Evolutionary conservation across 192 early-diverging fungal species (phyloP).

Genomic region (Lobosporangium transversale): DNA sequence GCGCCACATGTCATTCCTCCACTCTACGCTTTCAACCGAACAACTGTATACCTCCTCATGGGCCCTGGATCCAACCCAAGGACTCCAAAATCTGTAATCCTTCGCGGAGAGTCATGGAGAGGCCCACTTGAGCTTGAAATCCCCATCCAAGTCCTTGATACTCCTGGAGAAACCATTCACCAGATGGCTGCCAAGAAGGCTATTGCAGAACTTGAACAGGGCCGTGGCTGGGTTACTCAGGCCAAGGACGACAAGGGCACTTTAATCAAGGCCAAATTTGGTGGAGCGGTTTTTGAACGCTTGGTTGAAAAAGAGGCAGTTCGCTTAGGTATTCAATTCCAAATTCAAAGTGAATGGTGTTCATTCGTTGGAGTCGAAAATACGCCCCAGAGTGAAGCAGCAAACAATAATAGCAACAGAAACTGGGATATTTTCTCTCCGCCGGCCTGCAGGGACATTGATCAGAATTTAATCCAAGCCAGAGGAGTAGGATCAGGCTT

Average conservation of each 20-base stretch:
- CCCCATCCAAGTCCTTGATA: conserved; percentile 35
- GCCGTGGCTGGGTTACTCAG: conserved; percentile 52
- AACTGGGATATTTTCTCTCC: neutral
- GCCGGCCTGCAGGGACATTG: neutral
- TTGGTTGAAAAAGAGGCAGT: conserved; percentile 54
- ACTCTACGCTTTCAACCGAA: conserved; percentile 47
- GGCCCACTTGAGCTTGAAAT: conserved; percentile 56
- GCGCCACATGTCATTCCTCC: conserved; percentile 44
- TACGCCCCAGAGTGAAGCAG: neutral
- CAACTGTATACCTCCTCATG: conserved; percentile 55
- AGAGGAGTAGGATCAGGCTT: too few species aligned
- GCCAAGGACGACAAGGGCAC: neutral
- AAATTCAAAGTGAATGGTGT: conserved; percentile 42
- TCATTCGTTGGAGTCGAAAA: conserved; percentile 57
- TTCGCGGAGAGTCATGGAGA: conserved; percentile 40
- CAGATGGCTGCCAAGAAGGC: conserved; percentile 56
- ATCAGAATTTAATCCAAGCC: neutral
- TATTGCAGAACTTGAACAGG: conserved; percentile 61
- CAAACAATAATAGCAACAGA: conserved; percentile 6
- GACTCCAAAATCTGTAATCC: conserved; percentile 38
- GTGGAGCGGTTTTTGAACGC: conserved; percentile 8
- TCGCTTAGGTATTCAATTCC: conserved; percentile 39
- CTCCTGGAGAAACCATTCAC: conserved; percentile 41
- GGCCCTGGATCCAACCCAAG: conserved; percentile 17
- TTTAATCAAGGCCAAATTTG: conserved; percentile 7